These are phyloP conservation scores for Bipolaris victoriae DNA, from an alignment of 2,329 filamentous ascomycete genomes.

Conservation along the genomic window DNA sequence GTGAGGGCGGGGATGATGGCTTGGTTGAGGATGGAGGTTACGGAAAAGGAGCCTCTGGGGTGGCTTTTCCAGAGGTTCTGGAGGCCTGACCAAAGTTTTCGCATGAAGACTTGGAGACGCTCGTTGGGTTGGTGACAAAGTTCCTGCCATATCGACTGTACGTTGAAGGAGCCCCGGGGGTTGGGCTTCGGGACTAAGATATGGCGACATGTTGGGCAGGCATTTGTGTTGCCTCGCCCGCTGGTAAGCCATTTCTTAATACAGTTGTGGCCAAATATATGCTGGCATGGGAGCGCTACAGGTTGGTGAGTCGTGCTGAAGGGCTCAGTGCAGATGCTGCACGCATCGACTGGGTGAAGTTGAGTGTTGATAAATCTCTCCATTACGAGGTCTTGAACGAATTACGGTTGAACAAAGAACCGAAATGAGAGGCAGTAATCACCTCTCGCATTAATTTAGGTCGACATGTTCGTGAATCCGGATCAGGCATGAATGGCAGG, in stretches of 20 bases:
- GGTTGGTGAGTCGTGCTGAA: slow-evolving; percentile 35
- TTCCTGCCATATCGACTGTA: slow-evolving; percentile 34
- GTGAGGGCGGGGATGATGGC: slow-evolving; percentile 34
- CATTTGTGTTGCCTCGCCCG: slow-evolving; percentile 31
- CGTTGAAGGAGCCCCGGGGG: slow-evolving; percentile 22
- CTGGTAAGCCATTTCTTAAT: slow-evolving; percentile 37
- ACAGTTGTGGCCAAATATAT: slow-evolving; percentile 42
- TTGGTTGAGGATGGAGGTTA: slow-evolving; percentile 26
- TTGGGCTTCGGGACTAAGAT: slow-evolving; percentile 23
- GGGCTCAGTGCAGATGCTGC: slow-evolving; percentile 36
- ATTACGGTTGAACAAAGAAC: not conserved
- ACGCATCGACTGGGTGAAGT: slow-evolving; percentile 35
- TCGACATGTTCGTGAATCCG: slow-evolving; percentile 1
- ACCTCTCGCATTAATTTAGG: not conserved
- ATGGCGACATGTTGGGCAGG: slow-evolving; percentile 39
- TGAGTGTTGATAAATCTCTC: slow-evolving; percentile 34
- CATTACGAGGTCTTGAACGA: slow-evolving; percentile 20
- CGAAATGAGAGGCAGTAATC: not conserved
- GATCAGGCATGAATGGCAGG: not conserved
- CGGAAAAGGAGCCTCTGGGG: slow-evolving; percentile 24
- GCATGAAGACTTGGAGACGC: slow-evolving; percentile 28
- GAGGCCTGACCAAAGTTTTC: slow-evolving; percentile 28
- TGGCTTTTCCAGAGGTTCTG: slow-evolving; percentile 28
- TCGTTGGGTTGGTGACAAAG: slow-evolving; percentile 32
- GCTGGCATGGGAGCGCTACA: slow-evolving; percentile 39